A percentile compares a stretch with the other conserved stretches of the same genome.
phyloP scores from a whole-genome alignment of 805 yeast species.

The Novakomyces olei region DNA sequence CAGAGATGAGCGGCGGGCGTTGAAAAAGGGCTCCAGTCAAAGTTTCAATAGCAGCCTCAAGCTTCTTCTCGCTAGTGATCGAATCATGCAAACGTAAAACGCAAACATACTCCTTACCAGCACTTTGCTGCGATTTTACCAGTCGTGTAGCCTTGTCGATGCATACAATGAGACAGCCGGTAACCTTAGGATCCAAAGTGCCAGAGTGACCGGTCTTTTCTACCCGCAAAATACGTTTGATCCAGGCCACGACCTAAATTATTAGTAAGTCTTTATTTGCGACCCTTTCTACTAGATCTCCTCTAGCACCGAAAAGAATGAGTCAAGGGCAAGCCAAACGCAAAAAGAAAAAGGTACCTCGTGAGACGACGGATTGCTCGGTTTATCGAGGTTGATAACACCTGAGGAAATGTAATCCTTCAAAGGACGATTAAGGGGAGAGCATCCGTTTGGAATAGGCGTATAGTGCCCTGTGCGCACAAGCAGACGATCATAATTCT shows the following conservation, averaged over 20 bases:
- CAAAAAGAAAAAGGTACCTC: too few species aligned
- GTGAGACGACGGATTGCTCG: constrained; percentile 94
- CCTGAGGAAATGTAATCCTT: constrained; percentile 80
- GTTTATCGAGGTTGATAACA: constrained; percentile 92
- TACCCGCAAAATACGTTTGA: constrained; percentile 78
- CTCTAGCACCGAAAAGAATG: too few species aligned
- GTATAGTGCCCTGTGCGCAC: constrained; percentile 91
- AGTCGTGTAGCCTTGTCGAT: constrained; percentile 93
- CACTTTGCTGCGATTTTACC: constrained; percentile 98
- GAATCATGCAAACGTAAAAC: constrained; percentile 89
- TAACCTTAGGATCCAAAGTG: constrained; percentile 94
- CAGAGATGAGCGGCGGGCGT: constrained; percentile 96
- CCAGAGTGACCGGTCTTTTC: constrained; percentile 99
- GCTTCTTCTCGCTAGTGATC: constrained; percentile 68
- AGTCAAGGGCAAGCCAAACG: too few species aligned
- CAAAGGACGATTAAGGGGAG: constrained; percentile 85
- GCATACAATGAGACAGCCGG: constrained; percentile 96
- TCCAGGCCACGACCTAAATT: constrained; percentile 99
- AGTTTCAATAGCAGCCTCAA: constrained; percentile 73
- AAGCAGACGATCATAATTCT: constrained; percentile 77
- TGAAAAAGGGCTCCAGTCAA: constrained; percentile 97
- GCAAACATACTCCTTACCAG: constrained; percentile 98
- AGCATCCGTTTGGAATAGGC: constrained; percentile 42
- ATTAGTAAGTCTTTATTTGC: too few species aligned
- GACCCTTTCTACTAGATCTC: too few species aligned